A percentile compares a stretch with the other conserved stretches of the same genome.
Evolutionary conservation across 2,329 filamentous ascomycete species (phyloP).

Genomic region (Aspergillus thermomutatus): DNA sequence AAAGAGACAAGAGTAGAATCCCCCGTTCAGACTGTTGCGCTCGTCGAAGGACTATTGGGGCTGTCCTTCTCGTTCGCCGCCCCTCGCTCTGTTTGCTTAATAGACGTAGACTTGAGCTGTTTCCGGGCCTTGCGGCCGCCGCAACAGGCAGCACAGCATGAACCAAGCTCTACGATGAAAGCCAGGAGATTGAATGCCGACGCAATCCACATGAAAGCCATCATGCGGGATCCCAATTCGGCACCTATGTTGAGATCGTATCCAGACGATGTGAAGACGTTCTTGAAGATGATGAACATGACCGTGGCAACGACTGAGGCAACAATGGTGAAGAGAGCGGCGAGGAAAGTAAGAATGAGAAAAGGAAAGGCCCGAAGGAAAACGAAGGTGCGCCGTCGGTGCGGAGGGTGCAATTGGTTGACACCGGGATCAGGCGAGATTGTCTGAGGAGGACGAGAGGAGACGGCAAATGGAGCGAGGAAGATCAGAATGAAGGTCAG

Average conservation of each 20-base stretch:
- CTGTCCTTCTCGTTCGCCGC: constrained; percentile 15
- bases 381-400: constrained; percentile 36
- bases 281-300: constrained; percentile 77
- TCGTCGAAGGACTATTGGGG: constrained; percentile 5
- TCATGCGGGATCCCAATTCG: constrained; percentile 68
- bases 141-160: constrained; percentile 67
- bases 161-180: constrained; percentile 68
- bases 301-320: constrained; percentile 74
- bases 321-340: constrained; percentile 64
- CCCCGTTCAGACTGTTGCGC: background rate
- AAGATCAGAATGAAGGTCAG: constrained; percentile 72
- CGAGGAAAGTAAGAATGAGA: constrained; percentile 63
- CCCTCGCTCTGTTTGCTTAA: constrained; percentile 4
- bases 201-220: constrained; percentile 87
- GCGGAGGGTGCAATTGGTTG: constrained; percentile 28
- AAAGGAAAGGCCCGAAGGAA: constrained; percentile 60
- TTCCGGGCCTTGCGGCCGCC: constrained; percentile 38
- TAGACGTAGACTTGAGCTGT: constrained; percentile 22
- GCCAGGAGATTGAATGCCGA: constrained; percentile 64
- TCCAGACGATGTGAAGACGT: constrained; percentile 66
- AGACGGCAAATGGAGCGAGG: constrained; percentile 52
- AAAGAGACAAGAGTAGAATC: background rate
- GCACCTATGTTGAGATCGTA: constrained; percentile 73
- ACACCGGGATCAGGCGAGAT: constrained; percentile 26
- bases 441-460: constrained; percentile 35